phyloP scores from a whole-genome alignment of 441 rosid genomes.

The Euphorbia celastroides region DNA sequence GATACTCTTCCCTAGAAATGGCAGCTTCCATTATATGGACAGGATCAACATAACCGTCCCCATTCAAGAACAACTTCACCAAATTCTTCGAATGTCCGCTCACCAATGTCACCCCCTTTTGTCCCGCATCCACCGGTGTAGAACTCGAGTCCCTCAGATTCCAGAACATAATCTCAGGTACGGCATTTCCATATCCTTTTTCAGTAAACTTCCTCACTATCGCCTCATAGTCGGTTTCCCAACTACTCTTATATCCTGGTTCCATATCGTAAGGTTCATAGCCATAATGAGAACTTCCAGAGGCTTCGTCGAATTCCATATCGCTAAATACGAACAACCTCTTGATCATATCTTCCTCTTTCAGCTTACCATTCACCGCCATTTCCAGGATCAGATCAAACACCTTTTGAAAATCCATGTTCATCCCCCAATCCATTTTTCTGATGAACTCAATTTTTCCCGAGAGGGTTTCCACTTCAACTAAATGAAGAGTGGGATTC shows the following conservation, averaged over 20 bases:
- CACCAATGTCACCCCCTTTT: constrained; percentile 49
- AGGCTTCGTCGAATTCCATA: constrained; percentile 44
- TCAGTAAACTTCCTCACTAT: constrained; percentile 35
- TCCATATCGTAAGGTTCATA: too few species aligned
- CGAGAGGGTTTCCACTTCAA: constrained; percentile 32
- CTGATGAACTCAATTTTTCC: constrained; percentile 33
- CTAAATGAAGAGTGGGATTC: constrained; percentile 33
- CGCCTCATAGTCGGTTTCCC: constrained; percentile 46
- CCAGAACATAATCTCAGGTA: constrained; percentile 60
- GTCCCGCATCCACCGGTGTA: constrained; percentile 36
- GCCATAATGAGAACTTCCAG: background rate
- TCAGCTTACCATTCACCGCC: constrained; percentile 19
- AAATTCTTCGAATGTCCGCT: constrained; percentile 61
- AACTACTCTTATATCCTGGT: background rate
- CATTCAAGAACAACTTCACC: constrained; percentile 44
- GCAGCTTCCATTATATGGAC: constrained; percentile 37
- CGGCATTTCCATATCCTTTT: constrained; percentile 36
- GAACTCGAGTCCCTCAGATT: constrained; percentile 53
- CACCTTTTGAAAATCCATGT: constrained; percentile 23
- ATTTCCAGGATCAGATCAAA: constrained; percentile 24
- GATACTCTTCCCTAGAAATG: constrained; percentile 23
- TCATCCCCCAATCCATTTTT: constrained; percentile 10
- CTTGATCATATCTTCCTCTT: constrained; percentile 23
- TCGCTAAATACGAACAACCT: constrained; percentile 25
- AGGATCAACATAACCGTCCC: constrained; percentile 31